These are phyloP conservation scores for Phytophthora sp. DNA, from an alignment of 352 stramenopile species.

Conservation along the genomic window DNA sequence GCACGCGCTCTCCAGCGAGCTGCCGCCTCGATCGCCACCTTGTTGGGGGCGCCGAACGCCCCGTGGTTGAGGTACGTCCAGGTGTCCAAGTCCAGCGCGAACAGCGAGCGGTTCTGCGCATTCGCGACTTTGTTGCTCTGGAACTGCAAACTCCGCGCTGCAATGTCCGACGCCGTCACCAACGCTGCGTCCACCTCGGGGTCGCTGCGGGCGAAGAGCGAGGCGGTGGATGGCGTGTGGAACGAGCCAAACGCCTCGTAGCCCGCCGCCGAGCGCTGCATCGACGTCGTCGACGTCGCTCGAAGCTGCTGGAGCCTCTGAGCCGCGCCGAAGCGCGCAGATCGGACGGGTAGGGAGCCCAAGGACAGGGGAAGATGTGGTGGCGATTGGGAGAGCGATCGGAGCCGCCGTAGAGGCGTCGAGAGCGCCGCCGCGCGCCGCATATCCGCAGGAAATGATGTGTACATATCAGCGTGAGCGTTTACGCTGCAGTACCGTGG, in stretches of 20 bases:
- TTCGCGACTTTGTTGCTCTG: slow-evolving; percentile 21
- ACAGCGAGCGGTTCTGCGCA: slow-evolving; percentile 41
- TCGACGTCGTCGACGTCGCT: slow-evolving; percentile 8
- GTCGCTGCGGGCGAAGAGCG: slow-evolving; percentile 50
- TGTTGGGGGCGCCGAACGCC: slow-evolving; percentile 88
- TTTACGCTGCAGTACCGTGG: too few relatives aligned
- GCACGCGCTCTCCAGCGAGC: slow-evolving; percentile 76
- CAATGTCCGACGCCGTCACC: slow-evolving; percentile 24
- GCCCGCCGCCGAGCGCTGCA: slow-evolving; percentile 14
- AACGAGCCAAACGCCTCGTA: slow-evolving; percentile 85
- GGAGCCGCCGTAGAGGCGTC: background rate
- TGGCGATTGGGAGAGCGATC: background rate
- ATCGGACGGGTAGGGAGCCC: background rate
- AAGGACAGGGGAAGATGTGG: background rate
- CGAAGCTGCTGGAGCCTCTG: slow-evolving; percentile 12
- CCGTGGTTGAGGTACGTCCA: slow-evolving; percentile 97
- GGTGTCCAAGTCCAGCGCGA: slow-evolving; percentile 53
- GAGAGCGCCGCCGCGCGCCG: background rate
- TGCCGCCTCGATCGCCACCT: slow-evolving; percentile 69
- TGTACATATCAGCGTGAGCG: too few relatives aligned
- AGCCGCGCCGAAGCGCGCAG: background rate
- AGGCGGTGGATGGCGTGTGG: slow-evolving; percentile 64
- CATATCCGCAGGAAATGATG: slow-evolving; percentile 9
- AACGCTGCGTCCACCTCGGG: background rate
- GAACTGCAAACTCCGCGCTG: slow-evolving; percentile 19